Percentiles rank a stretch among this genome's conserved stretches.
phyloP scores from a whole-genome alignment of 495 filamentous ascomycete genomes.

The Staphylotrichum tortipilum region DNA sequence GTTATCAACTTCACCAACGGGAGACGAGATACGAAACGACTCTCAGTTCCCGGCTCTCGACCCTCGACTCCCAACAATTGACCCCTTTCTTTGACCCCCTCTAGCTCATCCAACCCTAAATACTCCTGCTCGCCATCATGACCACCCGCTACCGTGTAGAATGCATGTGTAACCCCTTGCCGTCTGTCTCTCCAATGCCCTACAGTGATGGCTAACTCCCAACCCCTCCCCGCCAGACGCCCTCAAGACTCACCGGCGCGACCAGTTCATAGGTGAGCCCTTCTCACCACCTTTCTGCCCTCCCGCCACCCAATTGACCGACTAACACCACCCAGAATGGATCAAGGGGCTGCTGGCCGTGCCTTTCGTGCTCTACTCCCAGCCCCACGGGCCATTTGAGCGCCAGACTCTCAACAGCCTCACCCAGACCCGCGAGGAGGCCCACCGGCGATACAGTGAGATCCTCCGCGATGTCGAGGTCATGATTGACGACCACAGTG shows the following conservation, averaged over 20 bases:
- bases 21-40: too few species aligned
- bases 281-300: conserved; percentile 3
- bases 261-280: conserved; percentile 64
- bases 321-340: conserved; percentile 42
- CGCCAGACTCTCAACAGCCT: conserved; percentile 43
- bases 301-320: neutral
- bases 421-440: conserved; percentile 52
- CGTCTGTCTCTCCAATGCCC: neutral
- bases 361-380: conserved; percentile 92
- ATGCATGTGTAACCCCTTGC: conserved; percentile 43
- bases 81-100: too few species aligned
- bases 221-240: conserved; percentile 73
- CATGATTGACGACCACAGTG: conserved; percentile 89
- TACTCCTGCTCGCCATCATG: too few species aligned
- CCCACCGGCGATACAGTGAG: conserved; percentile 81
- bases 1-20: neutral
- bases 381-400: conserved; percentile 77
- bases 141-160: conserved; percentile 88
- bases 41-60: too few species aligned
- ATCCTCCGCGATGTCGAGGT: conserved; percentile 91
- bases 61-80: too few species aligned
- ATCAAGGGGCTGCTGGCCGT: conserved; percentile 83
- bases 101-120: too few species aligned
- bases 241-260: conserved; percentile 77
- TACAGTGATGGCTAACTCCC: conserved; percentile 2